phyloP scores from a whole-genome alignment of 768 basidiomycete genomes.

The Mrakia frigida region DNA sequence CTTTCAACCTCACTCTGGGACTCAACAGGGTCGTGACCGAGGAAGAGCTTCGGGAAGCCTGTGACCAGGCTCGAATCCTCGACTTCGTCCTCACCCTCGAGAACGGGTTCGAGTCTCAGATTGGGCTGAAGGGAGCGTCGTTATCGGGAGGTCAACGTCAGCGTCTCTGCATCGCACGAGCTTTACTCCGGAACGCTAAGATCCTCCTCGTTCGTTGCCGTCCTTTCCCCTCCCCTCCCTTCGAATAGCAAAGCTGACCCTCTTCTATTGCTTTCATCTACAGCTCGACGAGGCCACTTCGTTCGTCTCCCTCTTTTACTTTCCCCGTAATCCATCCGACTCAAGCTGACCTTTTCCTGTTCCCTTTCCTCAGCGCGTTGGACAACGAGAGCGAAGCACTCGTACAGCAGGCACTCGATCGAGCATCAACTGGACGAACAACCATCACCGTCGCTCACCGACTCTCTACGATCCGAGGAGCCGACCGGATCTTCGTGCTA shows the following conservation, averaged over 20 bases:
- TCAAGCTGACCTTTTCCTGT: background rate
- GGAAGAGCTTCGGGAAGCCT: constrained; percentile 18
- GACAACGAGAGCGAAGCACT: constrained; percentile 40
- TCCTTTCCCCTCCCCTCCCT: background rate
- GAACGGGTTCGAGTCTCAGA: constrained; percentile 39
- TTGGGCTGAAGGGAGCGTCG: constrained; percentile 41
- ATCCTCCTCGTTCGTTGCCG: constrained; percentile 39
- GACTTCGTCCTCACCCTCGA: constrained; percentile 33
- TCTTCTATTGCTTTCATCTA: background rate
- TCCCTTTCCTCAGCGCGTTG: constrained; percentile 22
- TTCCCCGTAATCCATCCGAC: background rate
- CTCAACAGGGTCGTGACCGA: constrained; percentile 10
- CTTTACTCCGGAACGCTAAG: constrained; percentile 39
- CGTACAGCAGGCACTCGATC: constrained; percentile 41
- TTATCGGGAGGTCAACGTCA: constrained; percentile 42
- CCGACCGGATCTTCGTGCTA: constrained; percentile 40
- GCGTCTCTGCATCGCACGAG: constrained; percentile 43
- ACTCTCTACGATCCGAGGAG: constrained; percentile 28
- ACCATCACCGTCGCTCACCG: constrained; percentile 43
- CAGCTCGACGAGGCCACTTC: constrained; percentile 18
- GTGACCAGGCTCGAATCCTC: constrained; percentile 17
- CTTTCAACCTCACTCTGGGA: constrained; percentile 31
- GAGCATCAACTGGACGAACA: constrained; percentile 38
- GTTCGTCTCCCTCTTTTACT: too few species aligned
- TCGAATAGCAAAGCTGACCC: too few species aligned